Evolutionary conservation across 106 monocot species (phyloP), one percentile per base, ranked within the genome.

Genomic region (Platanthera guangdongensis): DNA sequence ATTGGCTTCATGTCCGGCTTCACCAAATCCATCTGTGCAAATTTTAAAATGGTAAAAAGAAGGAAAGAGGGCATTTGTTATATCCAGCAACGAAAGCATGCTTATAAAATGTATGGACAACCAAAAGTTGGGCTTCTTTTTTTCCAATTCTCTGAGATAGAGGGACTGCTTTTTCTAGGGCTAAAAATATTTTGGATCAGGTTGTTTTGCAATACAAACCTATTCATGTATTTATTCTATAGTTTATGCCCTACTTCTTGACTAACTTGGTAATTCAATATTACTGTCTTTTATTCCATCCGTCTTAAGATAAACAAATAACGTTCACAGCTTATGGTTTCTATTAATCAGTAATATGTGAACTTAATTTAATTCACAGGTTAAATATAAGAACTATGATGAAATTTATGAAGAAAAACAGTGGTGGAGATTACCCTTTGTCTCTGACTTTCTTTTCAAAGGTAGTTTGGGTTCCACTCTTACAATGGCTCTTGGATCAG

Each of bases 361-460:
- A 49, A 28, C 8, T 59, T 78, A 32, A 57, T 78, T 10, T 67
- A 68, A 50, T 87, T 72, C 5, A 13, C 84, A 97, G 96, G 84
- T 91, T 47, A 86, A 77, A 65, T 97, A 91, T 75, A 91, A 84
- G 81, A 91, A 82, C 60, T 89, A 87, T 79, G 87, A 93, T 71
- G 79, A 87, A 57, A 93, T 97, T 74, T 80, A 84, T 62, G 69
- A 86, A 79, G 93, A 93, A 47, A 97, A 91, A 81, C 77, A 82
- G 32, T 89, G 90, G 93, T 93, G 96, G 96, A 84, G 50, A 68
- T 82, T 97, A 75, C 91, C 96, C 71, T 91, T 93, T 83, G 77
- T 97, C 49, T 90, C 93, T 39, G 96, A 97, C 18, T 84, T 93
- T 84, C 59, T 93, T 22, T 77, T 83, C 77, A 91, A 89, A 64